Percentiles rank a stretch among this genome's conserved stretches.
Evolutionary conservation across 2,329 filamentous ascomycete species (phyloP).

Genomic region (Dryadomyces quercus-mongolicae): DNA sequence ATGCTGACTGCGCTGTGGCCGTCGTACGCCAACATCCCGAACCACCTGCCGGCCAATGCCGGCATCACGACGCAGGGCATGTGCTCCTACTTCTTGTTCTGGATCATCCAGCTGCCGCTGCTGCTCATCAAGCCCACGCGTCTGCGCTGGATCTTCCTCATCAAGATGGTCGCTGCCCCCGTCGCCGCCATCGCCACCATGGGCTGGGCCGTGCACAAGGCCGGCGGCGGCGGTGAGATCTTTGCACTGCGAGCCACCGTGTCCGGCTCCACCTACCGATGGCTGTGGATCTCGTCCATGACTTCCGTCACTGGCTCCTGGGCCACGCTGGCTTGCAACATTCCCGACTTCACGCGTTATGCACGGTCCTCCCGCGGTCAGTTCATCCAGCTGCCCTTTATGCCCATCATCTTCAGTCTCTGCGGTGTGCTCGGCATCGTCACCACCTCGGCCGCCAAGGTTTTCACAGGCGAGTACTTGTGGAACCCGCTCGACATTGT

Average conservation of each 20-base stretch:
- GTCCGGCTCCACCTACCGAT: slow-evolving; percentile 32
- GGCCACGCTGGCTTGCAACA: slow-evolving; percentile 33
- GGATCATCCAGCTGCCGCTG: slow-evolving; percentile 21
- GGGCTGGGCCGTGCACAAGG: slow-evolving; percentile 48
- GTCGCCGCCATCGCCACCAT: slow-evolving; percentile 50
- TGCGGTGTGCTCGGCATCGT: slow-evolving; percentile 43
- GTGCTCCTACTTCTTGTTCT: slow-evolving; percentile 25
- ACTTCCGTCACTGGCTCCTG: slow-evolving; percentile 30
- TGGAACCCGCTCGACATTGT: slow-evolving; percentile 38
- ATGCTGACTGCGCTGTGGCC: slow-evolving; percentile 17
- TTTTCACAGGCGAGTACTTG: slow-evolving; percentile 36
- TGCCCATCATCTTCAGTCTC: slow-evolving; percentile 34
- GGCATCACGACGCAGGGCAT: slow-evolving; percentile 26
- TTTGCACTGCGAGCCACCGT: slow-evolving; percentile 20
- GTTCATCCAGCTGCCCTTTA: slow-evolving; percentile 27
- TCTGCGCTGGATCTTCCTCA: slow-evolving; percentile 26
- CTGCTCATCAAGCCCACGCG: slow-evolving; percentile 12
- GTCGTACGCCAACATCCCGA: slow-evolving; percentile 22
- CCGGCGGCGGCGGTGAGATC: slow-evolving; percentile 34
- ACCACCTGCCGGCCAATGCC: slow-evolving; percentile 20
- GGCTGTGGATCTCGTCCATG: slow-evolving; percentile 28
- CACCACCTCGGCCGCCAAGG: slow-evolving; percentile 39
- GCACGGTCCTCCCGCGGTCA: slow-evolving; percentile 23
- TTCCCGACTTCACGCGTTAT: slow-evolving; percentile 42
- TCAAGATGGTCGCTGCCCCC: slow-evolving; percentile 38